A percentile compares a stretch with the other conserved stretches of the same genome.
Conservation (phyloP, 352 stramenopile genomes). For the Globisporangium takayamanum region DNA sequence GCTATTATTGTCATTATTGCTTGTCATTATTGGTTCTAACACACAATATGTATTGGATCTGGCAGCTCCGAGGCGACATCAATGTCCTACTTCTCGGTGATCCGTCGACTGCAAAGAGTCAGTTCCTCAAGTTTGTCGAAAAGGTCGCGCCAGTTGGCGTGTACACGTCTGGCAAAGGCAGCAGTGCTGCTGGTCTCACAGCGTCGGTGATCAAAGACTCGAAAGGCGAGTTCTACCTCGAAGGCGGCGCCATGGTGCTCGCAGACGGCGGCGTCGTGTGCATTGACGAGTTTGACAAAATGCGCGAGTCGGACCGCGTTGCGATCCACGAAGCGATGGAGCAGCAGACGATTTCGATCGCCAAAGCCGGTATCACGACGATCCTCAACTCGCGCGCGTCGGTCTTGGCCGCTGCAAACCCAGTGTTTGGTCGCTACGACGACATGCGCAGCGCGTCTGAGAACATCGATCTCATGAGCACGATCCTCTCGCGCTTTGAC, state of each 20-base stretch:
- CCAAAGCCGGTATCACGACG: constrained; percentile 99
- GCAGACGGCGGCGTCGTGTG: constrained; percentile 98
- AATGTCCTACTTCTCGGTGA: constrained; percentile 98
- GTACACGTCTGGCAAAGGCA: constrained; percentile 79
- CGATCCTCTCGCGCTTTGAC: constrained; percentile 99
- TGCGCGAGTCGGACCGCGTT: constrained; percentile 97
- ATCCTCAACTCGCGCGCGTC: constrained; percentile 98
- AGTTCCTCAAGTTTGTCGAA: constrained; percentile 96
- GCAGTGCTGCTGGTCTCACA: constrained; percentile 94
- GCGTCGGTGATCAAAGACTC: constrained; percentile 98
- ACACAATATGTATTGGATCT: too few relatives aligned
- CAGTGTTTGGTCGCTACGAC: constrained; percentile 99
- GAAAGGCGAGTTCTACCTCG: constrained; percentile 88
- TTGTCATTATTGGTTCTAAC: too few relatives aligned
- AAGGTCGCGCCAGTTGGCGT: constrained; percentile 93
- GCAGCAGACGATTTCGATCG: constrained; percentile 97
- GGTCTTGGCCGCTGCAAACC: constrained; percentile 98
- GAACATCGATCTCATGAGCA: constrained; percentile 99
- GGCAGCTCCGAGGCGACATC: constrained; percentile 98
- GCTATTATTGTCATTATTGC: too few relatives aligned
- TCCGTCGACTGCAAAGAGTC: constrained; percentile 98
- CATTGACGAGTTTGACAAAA: constrained; percentile 99
- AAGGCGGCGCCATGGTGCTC: constrained; percentile 99
- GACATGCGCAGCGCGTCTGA: constrained; percentile 95
- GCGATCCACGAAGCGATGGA: constrained; percentile 99